Percentiles rank a stretch among this genome's conserved stretches.
These are phyloP conservation scores for Trichoderma koningii DNA, from an alignment of 2,329 filamentous ascomycete genomes.

Conservation along the genomic window DNA sequence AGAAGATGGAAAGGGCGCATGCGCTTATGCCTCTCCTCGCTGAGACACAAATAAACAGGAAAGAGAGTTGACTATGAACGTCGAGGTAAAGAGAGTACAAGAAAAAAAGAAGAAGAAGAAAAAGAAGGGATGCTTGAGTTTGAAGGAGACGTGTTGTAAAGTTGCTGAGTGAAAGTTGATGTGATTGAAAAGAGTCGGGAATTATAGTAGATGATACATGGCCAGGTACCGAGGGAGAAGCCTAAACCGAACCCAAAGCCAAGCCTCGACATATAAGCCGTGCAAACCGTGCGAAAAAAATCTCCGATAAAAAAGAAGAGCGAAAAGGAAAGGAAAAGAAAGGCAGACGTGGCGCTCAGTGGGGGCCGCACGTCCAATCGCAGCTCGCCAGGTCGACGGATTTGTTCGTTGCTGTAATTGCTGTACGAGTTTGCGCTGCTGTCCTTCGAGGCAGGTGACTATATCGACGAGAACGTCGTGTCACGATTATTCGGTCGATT, in stretches of 20 bases:
- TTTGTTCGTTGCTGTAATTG: not conserved
- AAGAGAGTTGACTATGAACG: not conserved
- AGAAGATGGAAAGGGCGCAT: not conserved
- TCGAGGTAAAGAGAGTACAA: too few species aligned
- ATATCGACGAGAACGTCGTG: not conserved
- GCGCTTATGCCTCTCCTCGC: not conserved
- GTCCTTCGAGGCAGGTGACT: too few species aligned
- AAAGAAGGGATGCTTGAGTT: not conserved
- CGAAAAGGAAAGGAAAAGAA: not conserved
- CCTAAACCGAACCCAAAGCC: too few species aligned
- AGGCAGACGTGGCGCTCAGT: not conserved
- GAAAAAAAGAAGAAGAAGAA: not conserved
- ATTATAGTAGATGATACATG: too few species aligned
- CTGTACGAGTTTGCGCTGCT: not conserved
- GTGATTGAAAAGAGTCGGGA: too few species aligned
- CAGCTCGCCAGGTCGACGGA: slow-evolving; percentile 7
- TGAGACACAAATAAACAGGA: not conserved
- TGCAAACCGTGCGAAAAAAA: too few species aligned
- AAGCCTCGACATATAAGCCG: too few species aligned
- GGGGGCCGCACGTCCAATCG: not conserved
- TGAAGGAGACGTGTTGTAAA: not conserved
- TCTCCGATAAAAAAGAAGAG: too few species aligned
- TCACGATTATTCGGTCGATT: not conserved
- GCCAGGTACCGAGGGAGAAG: not conserved
- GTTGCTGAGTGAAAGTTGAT: too few species aligned